Conservation (phyloP, 208 protist species). For the Trypanosoma boissoni region DNA sequence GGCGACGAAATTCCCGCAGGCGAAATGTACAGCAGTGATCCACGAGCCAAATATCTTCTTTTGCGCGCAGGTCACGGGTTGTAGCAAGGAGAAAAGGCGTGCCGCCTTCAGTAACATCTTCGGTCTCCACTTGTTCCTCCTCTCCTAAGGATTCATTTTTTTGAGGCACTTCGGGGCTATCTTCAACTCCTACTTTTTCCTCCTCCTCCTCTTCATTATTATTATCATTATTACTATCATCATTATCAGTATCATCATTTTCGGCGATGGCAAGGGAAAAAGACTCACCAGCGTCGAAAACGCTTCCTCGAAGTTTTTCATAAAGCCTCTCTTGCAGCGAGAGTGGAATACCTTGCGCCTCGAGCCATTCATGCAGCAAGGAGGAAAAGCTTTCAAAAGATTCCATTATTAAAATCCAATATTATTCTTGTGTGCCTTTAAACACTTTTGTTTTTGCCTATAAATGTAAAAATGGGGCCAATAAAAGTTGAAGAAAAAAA, state of each 20-base stretch:
- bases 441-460: too few relatives aligned
- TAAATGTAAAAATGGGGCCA: too few relatives aligned
- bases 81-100: constrained; percentile 39
- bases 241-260: constrained; percentile 20
- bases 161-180: neutral
- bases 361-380: constrained; percentile 38
- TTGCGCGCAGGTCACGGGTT: constrained; percentile 28
- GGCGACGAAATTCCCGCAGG: constrained; percentile 28
- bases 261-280: constrained; percentile 34
- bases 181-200: constrained; percentile 3
- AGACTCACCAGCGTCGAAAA: constrained; percentile 37
- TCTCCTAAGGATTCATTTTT: neutral
- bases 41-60: constrained; percentile 53
- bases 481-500: too few relatives aligned
- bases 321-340: constrained; percentile 30
- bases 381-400: constrained; percentile 32
- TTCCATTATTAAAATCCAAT: too few relatives aligned
- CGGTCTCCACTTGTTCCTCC: neutral
- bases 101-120: neutral
- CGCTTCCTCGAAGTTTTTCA: constrained; percentile 33
- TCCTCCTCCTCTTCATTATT: constrained; percentile 2
- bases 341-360: constrained; percentile 24
- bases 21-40: constrained; percentile 53
- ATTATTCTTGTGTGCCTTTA: too few relatives aligned
- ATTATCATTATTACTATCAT: constrained; percentile 13